Percentiles rank a stretch among this genome's conserved stretches.
These are phyloP conservation scores for Penicillium verhagenii DNA, from an alignment of 495 filamentous ascomycete genomes.

Conservation along the genomic window DNA sequence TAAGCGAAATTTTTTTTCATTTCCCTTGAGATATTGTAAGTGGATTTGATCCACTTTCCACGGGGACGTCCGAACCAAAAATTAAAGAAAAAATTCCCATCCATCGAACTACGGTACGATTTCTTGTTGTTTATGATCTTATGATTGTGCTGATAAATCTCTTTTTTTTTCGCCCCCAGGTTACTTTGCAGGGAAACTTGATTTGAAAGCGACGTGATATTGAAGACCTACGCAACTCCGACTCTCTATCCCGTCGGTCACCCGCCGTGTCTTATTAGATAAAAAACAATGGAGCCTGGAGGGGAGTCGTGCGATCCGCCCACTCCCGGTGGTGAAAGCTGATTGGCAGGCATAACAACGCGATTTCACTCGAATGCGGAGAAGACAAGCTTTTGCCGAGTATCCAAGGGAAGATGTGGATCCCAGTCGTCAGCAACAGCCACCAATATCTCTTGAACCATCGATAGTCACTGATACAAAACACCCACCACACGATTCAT, in stretches of 20 bases:
- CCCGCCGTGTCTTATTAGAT: background rate
- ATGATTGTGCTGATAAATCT: no score
- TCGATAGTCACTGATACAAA: constrained; percentile 1
- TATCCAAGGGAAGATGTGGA: constrained; percentile 3
- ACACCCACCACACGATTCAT: background rate
- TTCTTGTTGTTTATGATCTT: no score
- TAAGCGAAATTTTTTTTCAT: background rate
- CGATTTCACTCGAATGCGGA: constrained; percentile 2
- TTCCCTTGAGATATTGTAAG: background rate
- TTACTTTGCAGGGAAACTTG: background rate
- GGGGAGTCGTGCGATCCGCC: background rate
- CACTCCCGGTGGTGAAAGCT: background rate
- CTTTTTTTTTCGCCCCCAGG: background rate
- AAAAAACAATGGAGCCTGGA: background rate
- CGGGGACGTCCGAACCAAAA: constrained; percentile 1
- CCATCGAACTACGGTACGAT: no score
- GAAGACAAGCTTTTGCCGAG: constrained; percentile 14
- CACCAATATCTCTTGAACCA: background rate
- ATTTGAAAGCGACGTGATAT: background rate
- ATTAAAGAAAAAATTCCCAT: no score
- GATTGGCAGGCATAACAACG: background rate
- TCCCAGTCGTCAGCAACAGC: constrained; percentile 2
- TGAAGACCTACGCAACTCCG: background rate
- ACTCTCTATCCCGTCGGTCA: background rate
- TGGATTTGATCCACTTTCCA: background rate